phyloP scores from a whole-genome alignment of 306 rosid genomes.

The Glycyrrhiza uralensis region DNA sequence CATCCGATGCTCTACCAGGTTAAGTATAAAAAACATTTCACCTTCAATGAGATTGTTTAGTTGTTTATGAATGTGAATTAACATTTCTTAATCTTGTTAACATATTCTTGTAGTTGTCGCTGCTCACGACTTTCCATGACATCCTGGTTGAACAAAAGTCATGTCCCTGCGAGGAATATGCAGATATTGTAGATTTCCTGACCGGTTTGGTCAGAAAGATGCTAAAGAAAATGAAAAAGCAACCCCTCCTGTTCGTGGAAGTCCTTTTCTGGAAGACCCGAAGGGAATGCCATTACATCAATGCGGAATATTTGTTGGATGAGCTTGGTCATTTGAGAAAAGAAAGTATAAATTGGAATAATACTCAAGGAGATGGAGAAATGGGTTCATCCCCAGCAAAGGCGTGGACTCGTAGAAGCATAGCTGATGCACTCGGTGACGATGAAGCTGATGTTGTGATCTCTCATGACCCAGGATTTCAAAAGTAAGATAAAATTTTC shows the following conservation, averaged over 20 bases:
- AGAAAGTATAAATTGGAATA: constrained; percentile 50
- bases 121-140: constrained; percentile 65
- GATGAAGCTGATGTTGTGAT: constrained; percentile 93
- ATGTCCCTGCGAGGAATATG: constrained; percentile 59
- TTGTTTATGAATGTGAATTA: constrained; percentile 21
- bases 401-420: constrained; percentile 53
- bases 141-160: constrained; percentile 77
- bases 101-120: constrained; percentile 68
- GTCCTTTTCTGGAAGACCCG: constrained; percentile 90
- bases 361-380: constrained; percentile 39
- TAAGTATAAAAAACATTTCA: constrained; percentile 23
- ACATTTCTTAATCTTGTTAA: constrained; percentile 11
- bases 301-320: constrained; percentile 77
- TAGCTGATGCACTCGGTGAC: constrained; percentile 98
- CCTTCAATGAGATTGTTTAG: constrained; percentile 11
- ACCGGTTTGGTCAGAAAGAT: constrained; percentile 68
- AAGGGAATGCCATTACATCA: constrained; percentile 82
- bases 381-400: constrained; percentile 48
- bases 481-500: constrained; percentile 48
- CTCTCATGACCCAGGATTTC: constrained; percentile 49
- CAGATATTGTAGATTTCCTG: constrained; percentile 65
- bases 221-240: constrained; percentile 82
- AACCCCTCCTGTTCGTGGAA: constrained; percentile 91
- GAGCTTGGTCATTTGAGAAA: constrained; percentile 75
- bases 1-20: constrained; percentile 98